Conservation (phyloP, 2,329 filamentous ascomycete genomes). For the Paraphaeosphaeria sporulosa region DNA sequence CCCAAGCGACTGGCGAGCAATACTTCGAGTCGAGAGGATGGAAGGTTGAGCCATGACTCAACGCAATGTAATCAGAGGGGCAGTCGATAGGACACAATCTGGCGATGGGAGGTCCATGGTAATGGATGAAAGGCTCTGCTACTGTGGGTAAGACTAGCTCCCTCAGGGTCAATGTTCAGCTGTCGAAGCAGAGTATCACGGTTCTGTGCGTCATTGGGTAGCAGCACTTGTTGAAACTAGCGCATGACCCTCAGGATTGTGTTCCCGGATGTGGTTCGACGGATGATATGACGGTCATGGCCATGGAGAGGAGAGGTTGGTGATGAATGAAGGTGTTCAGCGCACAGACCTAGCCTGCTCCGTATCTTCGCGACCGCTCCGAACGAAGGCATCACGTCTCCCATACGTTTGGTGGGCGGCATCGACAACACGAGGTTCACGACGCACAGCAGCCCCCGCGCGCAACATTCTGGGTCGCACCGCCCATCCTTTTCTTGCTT, state of each 20-base stretch:
- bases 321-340: background rate
- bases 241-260: background rate
- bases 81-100: slow-evolving; percentile 17
- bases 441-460: slow-evolving; percentile 12
- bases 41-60: slow-evolving; percentile 3
- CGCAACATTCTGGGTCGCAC: background rate
- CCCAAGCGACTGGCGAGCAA: background rate
- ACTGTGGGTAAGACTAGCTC: background rate
- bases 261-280: background rate
- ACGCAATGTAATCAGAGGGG: background rate
- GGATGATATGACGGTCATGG: background rate
- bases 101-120: slow-evolving; percentile 22
- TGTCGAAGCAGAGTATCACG: background rate
- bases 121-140: slow-evolving; percentile 27
- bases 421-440: slow-evolving; percentile 8
- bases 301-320: background rate
- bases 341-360: slow-evolving; percentile 12
- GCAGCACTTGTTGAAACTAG: background rate
- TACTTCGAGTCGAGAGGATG: background rate
- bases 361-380: slow-evolving; percentile 15
- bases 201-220: background rate
- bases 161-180: background rate
- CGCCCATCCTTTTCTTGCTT: background rate
- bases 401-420: slow-evolving; percentile 6
- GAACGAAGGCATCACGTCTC: slow-evolving; percentile 5